Evolutionary conservation across 495 filamentous ascomycete species (phyloP), one percentile per base, ranked within the genome.

Genomic region (Aspergillus steynii): DNA sequence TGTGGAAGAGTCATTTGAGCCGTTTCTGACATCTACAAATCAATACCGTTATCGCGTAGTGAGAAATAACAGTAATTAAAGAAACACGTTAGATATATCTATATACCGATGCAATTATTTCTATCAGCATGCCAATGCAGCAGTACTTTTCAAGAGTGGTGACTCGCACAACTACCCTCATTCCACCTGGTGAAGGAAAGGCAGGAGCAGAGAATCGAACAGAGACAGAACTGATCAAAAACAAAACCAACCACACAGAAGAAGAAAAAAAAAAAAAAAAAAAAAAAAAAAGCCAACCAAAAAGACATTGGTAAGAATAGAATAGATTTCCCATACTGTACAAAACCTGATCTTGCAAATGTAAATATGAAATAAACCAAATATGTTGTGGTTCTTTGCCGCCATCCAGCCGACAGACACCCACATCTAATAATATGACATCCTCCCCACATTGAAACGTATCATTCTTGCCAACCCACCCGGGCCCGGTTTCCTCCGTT

Each of bases 281-380:
- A 55, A 59, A 61, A 62, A 53, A 54, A 65, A 58, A 61, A 50
- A 56, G 29, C 50, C 55, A 55, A 61, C 65, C 52, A 63, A 61
- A 71, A 45, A 71, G 74, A 63, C 74, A 68, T 73, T 68, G 69
- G 71, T 62, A 71, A 68, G 67, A 75, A 76, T 68, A 65, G 65
- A 71, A 74, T 71, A 64, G 48, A 72, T 68, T 73, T 70, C 69
- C 72, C 70, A 75, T 79, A 79, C 66, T 79, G 70, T 79, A 79
- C 76, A 79, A 68, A 68, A 68, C 68, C 72, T 69, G 64, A 66
- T 72, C 72, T 74, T 75, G 65, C 61, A 73, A 70, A 65, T 73
- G 73, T 65, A 61, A 72, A 70, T 65, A 66, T 53, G 53, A 60
- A 68, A 68, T 62, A 65, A 59, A 63, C 61, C 62, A 62, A 63